Conservation (phyloP, 192 early-diverging fungal species). For the Gonapodya sp. region DNA sequence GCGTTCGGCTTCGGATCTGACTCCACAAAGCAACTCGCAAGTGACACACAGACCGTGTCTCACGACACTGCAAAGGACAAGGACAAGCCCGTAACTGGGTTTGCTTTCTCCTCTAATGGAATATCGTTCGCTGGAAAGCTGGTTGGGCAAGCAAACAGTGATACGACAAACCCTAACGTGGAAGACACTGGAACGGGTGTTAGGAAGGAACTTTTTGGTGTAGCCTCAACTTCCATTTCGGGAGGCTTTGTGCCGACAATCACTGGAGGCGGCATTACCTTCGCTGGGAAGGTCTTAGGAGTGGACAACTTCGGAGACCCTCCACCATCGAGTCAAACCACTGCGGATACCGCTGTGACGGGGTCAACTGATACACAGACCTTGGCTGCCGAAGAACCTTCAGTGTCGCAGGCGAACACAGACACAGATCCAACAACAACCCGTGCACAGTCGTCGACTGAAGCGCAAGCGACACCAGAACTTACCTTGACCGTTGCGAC, state of each 20-base stretch:
- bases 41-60: not conserved
- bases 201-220: no score
- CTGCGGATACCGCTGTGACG: no score
- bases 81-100: no score
- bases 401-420: no score
- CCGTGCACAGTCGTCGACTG: no score
- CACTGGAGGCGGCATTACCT: not conserved
- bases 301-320: no score
- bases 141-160: not conserved
- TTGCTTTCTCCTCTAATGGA: no score
- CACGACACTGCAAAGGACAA: not conserved
- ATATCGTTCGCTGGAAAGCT: not conserved
- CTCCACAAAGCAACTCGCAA: not conserved
- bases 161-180: not conserved
- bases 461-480: not conserved
- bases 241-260: not conserved
- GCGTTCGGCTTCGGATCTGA: not conserved
- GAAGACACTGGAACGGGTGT: not conserved
- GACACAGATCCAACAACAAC: no score
- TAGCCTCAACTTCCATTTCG: not conserved
- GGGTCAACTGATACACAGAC: no score
- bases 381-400: no score
- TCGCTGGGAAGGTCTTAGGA: not conserved
- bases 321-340: no score
- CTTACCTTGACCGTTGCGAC: not conserved